Evolutionary conservation across 257 asterid genomes (phyloP), one percentile per base, ranked within the genome.

Genomic region (Solanum chiquidenum): DNA sequence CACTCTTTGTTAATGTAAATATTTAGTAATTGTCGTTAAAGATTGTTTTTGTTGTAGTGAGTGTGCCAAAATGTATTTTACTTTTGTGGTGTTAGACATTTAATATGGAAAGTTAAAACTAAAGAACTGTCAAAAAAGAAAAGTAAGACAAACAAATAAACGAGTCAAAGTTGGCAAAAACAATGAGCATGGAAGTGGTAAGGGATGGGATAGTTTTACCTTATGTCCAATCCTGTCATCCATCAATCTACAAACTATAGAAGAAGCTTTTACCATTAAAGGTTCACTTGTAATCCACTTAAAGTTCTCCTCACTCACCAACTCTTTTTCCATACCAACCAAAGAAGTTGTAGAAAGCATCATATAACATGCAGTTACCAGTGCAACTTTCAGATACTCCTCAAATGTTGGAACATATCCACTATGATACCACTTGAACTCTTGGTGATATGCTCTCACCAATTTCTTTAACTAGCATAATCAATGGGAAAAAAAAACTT

Each of bases 261-360:
- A 64, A 7, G 89, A 58, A 87, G 89, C 86, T 77, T 52, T 52
- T 52, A 75, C 69, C n/a, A 87, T 76, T 13, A 29, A 64, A 16
- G 89, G 89, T 25, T 76, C 86, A 87, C 44, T 87, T 21, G 46
- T 75, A 5, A 79, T 35, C 86, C 89, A 87, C n/a, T 87, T 85
- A 29, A 87, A 60, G 8, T 29, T 72, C 49, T 77, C 86, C 64
- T 87, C 82, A 27, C 20, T 87, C 34, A 40, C 86, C 1, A 66
- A n/a, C 37, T 69, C 75, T 9, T 77, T n/a, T 77, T 21, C 69
- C 89, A 87, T 87, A 69, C 85, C 88, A 55, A 77, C 85, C 27
- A 87, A 87, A 10, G 66, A 55, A 75, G 77, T 87, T 7, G 80
- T 21, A 6, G 89, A 29, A 25, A 87, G 86, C 86, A 87, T 60